Evolutionary conservation across 108 stramenopile species (phyloP), one percentile per base, ranked within the genome.

Genomic region (Aureococcus anophagefferens): DNA sequence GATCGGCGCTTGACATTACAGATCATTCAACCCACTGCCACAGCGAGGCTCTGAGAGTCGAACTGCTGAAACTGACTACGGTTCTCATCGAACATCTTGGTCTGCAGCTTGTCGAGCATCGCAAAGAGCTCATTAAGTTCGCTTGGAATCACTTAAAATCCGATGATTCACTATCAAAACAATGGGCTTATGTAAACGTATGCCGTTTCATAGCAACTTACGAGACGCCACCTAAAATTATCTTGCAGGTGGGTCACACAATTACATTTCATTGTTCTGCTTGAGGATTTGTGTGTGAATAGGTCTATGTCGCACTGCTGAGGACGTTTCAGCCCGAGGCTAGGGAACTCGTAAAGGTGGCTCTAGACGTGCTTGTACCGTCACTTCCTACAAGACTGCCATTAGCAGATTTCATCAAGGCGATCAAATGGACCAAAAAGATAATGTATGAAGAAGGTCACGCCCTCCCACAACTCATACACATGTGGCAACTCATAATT

Each of bases 391-490:
- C 68, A 34, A 76, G 87, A 63, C 84, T 95, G 9, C 29, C 76
- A 35, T n/a, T 66, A 5, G 67, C 78, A 18, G 90, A 91, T 59
- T 81, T 89, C 33, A 76, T 83, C 72, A 85, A 80, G 68, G 82
- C 80, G 0, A 83, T 93, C 34, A 90, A 91, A 35, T 89, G 84
- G 76, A 94, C 94, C 25, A 81, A 80, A 51, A 86, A 91, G 76
- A 74, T 98, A 32, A 86, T 95, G 81, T 86, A 87, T 66, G 95
- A 98, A 84, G 97, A 96, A 81, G 84, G 85, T 13, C 92, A 90
- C 70, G 88, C 90, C 0, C 70, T 89, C 0, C 87, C 90, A 35
- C 97, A 93, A 72, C 87, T 95, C 31, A 86, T 88, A 13, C 94
- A 96, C 83, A 79, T 96, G 37, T 94, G 91, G 90, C 87, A 87